Evolutionary conservation across 176 grass and related monocot species (phyloP).

Genomic region (Aegilops sharonensis): DNA sequence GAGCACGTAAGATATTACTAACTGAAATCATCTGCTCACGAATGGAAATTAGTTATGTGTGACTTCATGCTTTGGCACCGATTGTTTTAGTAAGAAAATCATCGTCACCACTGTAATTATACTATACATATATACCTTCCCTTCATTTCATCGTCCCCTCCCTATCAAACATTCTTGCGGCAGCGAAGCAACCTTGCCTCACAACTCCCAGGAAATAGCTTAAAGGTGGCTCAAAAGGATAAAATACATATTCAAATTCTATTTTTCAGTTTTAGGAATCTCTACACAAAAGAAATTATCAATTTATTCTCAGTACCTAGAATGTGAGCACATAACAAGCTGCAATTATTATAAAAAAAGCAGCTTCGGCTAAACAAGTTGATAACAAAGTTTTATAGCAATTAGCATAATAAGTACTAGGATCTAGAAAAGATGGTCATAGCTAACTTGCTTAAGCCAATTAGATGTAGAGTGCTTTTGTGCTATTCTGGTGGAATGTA

Average conservation of each 20-base stretch:
- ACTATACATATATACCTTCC: background rate
- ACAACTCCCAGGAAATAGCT: background rate
- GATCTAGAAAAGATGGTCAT: background rate
- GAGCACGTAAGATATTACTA: background rate
- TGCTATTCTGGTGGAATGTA: background rate
- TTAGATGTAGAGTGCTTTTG: background rate
- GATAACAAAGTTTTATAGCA: background rate
- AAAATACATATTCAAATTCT: background rate
- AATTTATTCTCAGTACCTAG: background rate
- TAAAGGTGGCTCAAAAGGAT: background rate
- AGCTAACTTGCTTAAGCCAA: background rate
- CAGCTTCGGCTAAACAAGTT: background rate
- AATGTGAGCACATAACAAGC: background rate
- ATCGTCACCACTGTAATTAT: background rate
- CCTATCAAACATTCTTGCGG: background rate
- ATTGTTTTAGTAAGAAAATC: background rate
- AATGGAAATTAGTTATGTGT: background rate
- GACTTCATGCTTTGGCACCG: background rate
- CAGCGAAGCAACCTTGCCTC: background rate
- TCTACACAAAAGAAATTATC: background rate
- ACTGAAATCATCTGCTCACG: background rate
- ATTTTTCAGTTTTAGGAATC: constrained; percentile 6
- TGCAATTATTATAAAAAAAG: background rate
- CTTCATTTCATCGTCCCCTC: background rate
- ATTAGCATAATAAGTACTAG: background rate